Evolutionary conservation across 1,284 basidiomycete genomes (phyloP), one percentile per base, ranked within the genome.

Genomic region (Cystobasidium pallidum): DNA sequence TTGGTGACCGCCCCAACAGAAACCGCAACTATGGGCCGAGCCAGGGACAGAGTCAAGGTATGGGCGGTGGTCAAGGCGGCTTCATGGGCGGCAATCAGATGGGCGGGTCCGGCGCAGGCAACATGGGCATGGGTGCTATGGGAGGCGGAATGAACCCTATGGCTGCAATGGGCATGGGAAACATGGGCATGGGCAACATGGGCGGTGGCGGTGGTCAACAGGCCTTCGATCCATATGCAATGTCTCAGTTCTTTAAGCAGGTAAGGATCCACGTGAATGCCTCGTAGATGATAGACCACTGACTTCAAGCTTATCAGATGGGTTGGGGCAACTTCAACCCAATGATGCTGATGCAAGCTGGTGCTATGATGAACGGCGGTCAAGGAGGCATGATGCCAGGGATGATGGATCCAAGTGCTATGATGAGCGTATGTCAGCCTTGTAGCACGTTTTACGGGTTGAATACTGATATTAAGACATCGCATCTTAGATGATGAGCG

Each of bases 231-330:
- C 74, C 74, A 21, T 67, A 63, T 26, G 65, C 64, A 36, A 75
- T 75, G 74, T 73, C 74, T 10, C 65, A 68, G 36, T 75, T 74
- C 74, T 73, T 73, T 52, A 73, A 75, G 52, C 70, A 72, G 64
- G 68, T 51, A 26, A 26, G 49, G 21, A n/a, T 21, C 24, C 17
- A 4, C 49, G 8, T 15, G 6, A 39, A 24, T 64, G 59, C 26
- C 43, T 51, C 7, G 1, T 28, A n/a, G 3, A 39, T 11, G 21
- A 21, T 30, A 7, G 17, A 51, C 7, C 24, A 51, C 62, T 51
- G 43, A 34, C 19, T 51, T 26, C 43, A 7, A 4, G 30, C n/a
- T 24, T 30, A 21, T 11, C 36, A 71, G 68, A 66, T 71, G 68
- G 70, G 68, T 15, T 71, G 73, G 73, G 73, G 59, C 30, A 64